A percentile compares a stretch with the other conserved stretches of the same genome.
Evolutionary conservation across 257 asterid genomes (phyloP).

Genomic region (Rhazya stricta): DNA sequence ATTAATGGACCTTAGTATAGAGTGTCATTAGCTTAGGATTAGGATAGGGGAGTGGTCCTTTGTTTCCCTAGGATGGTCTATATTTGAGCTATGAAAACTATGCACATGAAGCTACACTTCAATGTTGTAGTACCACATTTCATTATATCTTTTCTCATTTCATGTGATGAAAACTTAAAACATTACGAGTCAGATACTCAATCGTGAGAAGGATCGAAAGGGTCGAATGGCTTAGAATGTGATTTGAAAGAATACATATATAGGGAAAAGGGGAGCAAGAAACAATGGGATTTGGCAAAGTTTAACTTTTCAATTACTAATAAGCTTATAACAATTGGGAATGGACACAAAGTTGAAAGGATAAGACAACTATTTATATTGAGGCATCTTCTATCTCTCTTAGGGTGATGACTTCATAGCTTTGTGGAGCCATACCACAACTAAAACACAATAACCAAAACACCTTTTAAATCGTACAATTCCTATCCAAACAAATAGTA

Average conservation of each 20-base stretch:
- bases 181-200: too few relatives aligned
- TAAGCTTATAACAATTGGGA: not conserved
- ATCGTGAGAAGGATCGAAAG: not conserved
- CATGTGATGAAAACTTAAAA: too few relatives aligned
- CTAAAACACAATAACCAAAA: slow-evolving; percentile 9
- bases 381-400: not conserved
- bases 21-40: not conserved
- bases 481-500: not conserved
- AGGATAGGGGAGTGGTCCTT: slow-evolving; percentile 32
- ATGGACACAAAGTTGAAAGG: not conserved
- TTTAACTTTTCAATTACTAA: not conserved
- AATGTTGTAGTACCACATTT: not conserved
- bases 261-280: not conserved
- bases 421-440: slow-evolving; percentile 13
- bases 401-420: not conserved
- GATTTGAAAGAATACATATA: not conserved
- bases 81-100: slow-evolving; percentile 37
- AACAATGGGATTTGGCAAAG: not conserved
- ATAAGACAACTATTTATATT: not conserved
- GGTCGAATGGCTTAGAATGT: not conserved
- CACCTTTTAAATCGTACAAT: not conserved
- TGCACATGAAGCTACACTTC: slow-evolving; percentile 38
- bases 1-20: not conserved
- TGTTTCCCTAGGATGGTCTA: slow-evolving; percentile 26
- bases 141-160: not conserved